These are phyloP conservation scores for Scytalidium sp. DNA, from an alignment of 2,329 filamentous ascomycete genomes.

Conservation along the genomic window DNA sequence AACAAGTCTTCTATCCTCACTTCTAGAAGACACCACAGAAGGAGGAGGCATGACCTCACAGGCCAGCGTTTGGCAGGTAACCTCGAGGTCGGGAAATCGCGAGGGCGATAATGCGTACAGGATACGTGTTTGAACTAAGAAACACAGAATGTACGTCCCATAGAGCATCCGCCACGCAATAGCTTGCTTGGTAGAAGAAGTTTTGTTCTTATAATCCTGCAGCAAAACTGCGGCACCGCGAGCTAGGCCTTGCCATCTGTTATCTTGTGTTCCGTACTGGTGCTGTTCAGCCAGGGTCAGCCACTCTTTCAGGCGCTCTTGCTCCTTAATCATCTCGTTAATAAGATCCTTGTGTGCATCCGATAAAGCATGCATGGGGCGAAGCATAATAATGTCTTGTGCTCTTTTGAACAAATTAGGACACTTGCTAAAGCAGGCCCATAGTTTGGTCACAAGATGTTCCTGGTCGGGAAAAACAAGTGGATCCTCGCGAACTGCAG, in stretches of 20 bases:
- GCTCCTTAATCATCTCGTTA: not conserved
- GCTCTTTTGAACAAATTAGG: constrained; percentile 27
- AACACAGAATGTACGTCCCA: not conserved
- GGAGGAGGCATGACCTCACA: not conserved
- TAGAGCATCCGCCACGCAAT: not conserved
- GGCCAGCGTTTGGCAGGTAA: not conserved
- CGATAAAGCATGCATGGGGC: not conserved
- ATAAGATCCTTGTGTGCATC: not conserved
- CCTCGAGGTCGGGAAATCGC: not conserved
- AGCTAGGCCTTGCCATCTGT: no score
- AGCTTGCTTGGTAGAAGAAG: not conserved
- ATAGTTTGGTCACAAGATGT: not conserved
- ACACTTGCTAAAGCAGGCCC: not conserved
- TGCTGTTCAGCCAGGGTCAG: not conserved
- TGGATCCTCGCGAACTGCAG: not conserved
- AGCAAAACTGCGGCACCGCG: not conserved
- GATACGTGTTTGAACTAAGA: not conserved
- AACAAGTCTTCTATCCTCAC: not conserved
- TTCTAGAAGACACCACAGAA: no score
- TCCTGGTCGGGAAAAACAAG: not conserved
- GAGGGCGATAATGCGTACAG: not conserved
- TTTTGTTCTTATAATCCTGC: not conserved
- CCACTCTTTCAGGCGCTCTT: not conserved
- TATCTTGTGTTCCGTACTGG: not conserved
- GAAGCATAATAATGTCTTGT: constrained; percentile 11